Percentiles rank a stretch among this genome's conserved stretches.
These are phyloP conservation scores for Nakazawaea siamensis DNA, from an alignment of 805 yeast species.

Conservation along the genomic window DNA sequence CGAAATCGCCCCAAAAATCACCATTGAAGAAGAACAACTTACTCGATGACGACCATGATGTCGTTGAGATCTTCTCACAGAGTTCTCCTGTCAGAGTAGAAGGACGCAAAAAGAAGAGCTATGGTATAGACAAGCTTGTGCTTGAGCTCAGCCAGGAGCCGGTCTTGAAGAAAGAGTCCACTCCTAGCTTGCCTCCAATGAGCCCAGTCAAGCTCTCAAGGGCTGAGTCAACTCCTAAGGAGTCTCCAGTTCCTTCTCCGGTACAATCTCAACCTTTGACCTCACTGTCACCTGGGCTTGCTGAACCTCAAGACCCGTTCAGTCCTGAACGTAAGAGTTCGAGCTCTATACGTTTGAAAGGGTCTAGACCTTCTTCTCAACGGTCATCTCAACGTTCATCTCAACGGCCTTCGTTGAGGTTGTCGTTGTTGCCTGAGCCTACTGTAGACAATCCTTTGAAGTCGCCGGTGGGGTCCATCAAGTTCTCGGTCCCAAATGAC, in stretches of 20 bases:
- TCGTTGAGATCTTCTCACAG: constrained; percentile 6
- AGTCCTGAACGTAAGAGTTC: background rate
- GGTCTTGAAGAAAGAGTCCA: constrained; percentile 1
- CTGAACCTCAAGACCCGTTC: background rate
- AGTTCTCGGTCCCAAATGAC: constrained; percentile 5
- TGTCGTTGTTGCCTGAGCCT: constrained; percentile 2
- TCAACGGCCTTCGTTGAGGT: constrained; percentile 5
- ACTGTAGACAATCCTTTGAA: background rate
- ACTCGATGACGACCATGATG: constrained; percentile 3
- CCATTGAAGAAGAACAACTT: constrained; percentile 10
- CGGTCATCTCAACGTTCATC: background rate
- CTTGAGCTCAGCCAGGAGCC: constrained; percentile 1
- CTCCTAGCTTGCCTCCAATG: background rate
- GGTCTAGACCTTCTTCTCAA: no score
- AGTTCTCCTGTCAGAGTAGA: constrained; percentile 5
- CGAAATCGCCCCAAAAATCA: constrained; percentile 6
- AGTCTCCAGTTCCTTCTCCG: background rate
- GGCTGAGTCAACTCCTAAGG: background rate
- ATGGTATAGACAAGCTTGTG: constrained; percentile 3
- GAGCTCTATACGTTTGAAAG: no score
- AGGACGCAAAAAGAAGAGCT: background rate
- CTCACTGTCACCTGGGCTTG: no score
- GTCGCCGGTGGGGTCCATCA: constrained; percentile 3
- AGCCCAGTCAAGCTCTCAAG: background rate
- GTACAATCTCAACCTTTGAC: background rate